These are phyloP conservation scores for Tuctoria greenei DNA, from an alignment of 176 grass and related monocot species.

Conservation along the genomic window DNA sequence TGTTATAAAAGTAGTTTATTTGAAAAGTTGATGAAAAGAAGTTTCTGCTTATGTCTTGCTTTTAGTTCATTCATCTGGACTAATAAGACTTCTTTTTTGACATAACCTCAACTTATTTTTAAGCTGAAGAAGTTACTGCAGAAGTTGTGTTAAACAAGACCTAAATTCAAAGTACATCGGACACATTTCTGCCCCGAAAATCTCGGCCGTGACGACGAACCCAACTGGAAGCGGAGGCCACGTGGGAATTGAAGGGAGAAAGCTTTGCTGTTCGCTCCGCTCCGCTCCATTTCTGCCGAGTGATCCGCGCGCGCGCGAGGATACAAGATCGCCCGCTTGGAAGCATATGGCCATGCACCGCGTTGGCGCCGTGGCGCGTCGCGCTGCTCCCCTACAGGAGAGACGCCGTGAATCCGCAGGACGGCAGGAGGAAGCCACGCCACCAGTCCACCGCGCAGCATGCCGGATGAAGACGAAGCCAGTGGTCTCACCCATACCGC, in stretches of 20 bases:
- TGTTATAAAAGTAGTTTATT: too few species aligned
- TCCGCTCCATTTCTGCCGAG: constrained; percentile 8
- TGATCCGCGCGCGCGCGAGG: neutral
- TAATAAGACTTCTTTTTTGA: too few species aligned
- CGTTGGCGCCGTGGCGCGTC: too few species aligned
- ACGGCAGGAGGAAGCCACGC: neutral
- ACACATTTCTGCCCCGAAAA: constrained; percentile 41
- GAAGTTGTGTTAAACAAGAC: neutral
- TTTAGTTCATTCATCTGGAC: too few species aligned
- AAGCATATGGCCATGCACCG: neutral
- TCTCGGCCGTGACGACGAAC: constrained; percentile 34
- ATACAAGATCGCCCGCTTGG: neutral
- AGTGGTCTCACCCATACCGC: neutral
- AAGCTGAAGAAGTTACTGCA: too few species aligned
- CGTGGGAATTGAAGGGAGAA: constrained; percentile 36
- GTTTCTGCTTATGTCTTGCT: too few species aligned
- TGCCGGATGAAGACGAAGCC: neutral
- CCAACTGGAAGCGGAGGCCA: constrained; percentile 46
- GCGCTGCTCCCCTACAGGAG: neutral
- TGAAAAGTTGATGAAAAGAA: too few species aligned
- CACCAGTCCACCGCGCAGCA: neutral
- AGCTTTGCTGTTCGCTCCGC: neutral
- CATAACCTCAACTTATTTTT: too few species aligned
- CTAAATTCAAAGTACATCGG: too few species aligned
- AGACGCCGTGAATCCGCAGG: neutral